Conservation (phyloP, 2,329 filamentous ascomycete species). For the Colletotrichum sidae region DNA sequence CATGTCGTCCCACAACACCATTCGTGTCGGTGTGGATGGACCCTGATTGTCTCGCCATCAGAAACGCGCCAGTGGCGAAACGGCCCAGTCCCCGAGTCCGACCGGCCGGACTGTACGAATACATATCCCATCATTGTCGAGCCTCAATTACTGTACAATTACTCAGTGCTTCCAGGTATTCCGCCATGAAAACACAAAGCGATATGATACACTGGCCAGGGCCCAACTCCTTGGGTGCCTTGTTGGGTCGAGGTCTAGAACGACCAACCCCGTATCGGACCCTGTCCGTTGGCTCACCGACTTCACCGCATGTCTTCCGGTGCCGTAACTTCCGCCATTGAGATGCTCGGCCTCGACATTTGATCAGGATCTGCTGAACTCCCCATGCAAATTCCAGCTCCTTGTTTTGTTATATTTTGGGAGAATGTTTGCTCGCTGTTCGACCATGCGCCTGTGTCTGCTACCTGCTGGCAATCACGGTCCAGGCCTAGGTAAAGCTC, state of each 20-base stretch:
- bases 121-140: conserved; percentile 9
- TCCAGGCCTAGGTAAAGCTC: too few relatives aligned
- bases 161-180: conserved; percentile 1
- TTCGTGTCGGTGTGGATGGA: conserved; percentile 33
- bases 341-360: not conserved
- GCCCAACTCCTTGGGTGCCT: too few relatives aligned
- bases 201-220: too few relatives aligned
- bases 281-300: conserved; percentile 28
- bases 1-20: not conserved
- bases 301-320: conserved; percentile 24
- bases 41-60: conserved; percentile 31
- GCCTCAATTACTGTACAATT: not conserved
- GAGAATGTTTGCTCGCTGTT: too few relatives aligned
- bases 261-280: conserved; percentile 10
- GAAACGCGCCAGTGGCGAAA: conserved; percentile 35
- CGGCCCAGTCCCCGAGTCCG: not conserved
- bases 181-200: too few relatives aligned
- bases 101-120: conserved; percentile 3
- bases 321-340: conserved; percentile 10
- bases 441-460: too few relatives aligned
- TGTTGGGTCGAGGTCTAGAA: conserved; percentile 16
- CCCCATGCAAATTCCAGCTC: too few relatives aligned
- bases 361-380: too few relatives aligned
- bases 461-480: too few relatives aligned
- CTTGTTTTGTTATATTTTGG: too few relatives aligned